Conservation (phyloP, 2,329 filamentous ascomycete species). For the Meredithiella fracta region DNA sequence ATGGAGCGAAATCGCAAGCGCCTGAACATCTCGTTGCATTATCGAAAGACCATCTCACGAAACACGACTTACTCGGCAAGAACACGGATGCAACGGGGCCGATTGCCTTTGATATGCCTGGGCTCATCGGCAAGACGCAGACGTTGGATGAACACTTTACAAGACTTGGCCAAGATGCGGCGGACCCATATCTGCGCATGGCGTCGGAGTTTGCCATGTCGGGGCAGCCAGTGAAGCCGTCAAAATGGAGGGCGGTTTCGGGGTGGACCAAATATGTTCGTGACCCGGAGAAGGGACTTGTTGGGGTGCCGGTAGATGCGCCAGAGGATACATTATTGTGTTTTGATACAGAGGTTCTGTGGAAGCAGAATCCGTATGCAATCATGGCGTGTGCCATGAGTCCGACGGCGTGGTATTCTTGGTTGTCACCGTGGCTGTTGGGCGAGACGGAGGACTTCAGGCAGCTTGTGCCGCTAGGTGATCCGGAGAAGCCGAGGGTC, state of each 20-base stretch:
- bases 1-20: conserved; percentile 35
- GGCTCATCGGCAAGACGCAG: conserved; percentile 46
- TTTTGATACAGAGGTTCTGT: conserved; percentile 96
- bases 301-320: conserved; percentile 48
- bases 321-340: conserved; percentile 71
- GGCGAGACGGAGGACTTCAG: conserved; percentile 60
- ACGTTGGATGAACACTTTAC: conserved; percentile 90
- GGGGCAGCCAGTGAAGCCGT: conserved; percentile 41
- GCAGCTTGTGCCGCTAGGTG: conserved; percentile 76
- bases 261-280: conserved; percentile 89
- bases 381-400: conserved; percentile 94
- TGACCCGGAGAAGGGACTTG: conserved; percentile 40
- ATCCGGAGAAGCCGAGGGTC: conserved; percentile 54
- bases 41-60: conserved; percentile 62
- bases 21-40: conserved; percentile 55
- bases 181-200: conserved; percentile 63
- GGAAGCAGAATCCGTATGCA: conserved; percentile 78
- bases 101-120: conserved; percentile 72
- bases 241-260: conserved; percentile 59
- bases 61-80: conserved; percentile 81
- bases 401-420: conserved; percentile 86
- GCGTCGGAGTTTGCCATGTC: conserved; percentile 58
- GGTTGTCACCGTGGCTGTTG: conserved; percentile 89
- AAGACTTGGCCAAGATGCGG: conserved; percentile 69
- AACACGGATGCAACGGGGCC: conserved; percentile 62